A percentile compares a stretch with the other conserved stretches of the same genome.
phyloP scores from a whole-genome alignment of 2,329 filamentous ascomycete genomes.

The Zasmidium angulare region DNA sequence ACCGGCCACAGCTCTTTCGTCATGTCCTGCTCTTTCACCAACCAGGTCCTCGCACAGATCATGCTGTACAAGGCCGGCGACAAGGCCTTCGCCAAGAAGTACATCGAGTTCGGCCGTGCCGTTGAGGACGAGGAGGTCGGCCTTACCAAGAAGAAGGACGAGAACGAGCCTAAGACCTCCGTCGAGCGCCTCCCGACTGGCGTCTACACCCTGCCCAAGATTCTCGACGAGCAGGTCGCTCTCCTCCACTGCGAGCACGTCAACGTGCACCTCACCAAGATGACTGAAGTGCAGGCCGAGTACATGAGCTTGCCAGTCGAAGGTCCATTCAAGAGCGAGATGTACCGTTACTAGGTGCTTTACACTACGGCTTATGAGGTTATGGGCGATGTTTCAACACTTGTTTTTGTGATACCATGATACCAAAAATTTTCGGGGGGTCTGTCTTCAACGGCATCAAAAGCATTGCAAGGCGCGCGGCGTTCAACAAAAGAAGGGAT shows the following conservation, averaged over 20 bases:
- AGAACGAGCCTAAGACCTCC: slow-evolving; percentile 50
- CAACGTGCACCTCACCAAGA: slow-evolving; percentile 88
- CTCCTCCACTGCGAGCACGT: slow-evolving; percentile 88
- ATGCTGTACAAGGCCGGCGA: slow-evolving; percentile 94
- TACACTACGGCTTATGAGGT: slow-evolving; percentile 19
- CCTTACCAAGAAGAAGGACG: slow-evolving; percentile 40
- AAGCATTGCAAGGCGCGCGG: slow-evolving; percentile 28
- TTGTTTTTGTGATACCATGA: slow-evolving; percentile 20
- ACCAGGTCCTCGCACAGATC: slow-evolving; percentile 99
- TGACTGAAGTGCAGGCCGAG: slow-evolving; percentile 84
- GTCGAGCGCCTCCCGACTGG: slow-evolving; percentile 80
- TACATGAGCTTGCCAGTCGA: slow-evolving; percentile 84
- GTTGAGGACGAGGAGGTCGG: slow-evolving; percentile 32
- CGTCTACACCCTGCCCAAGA: slow-evolving; percentile 98
- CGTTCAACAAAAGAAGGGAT: slow-evolving; percentile 23
- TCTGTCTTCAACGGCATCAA: slow-evolving; percentile 26
- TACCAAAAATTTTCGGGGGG: slow-evolving; percentile 13
- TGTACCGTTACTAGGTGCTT: slow-evolving; percentile 70
- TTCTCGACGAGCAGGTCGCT: slow-evolving; percentile 97
- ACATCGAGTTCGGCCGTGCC: slow-evolving; percentile 79
- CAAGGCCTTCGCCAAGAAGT: slow-evolving; percentile 84
- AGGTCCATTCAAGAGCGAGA: slow-evolving; percentile 95
- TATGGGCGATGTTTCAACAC: slow-evolving; percentile 28
- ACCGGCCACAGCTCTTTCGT: slow-evolving; percentile 99
- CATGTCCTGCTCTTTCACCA: slow-evolving; percentile 99